These are phyloP conservation scores for Anthracocystis walkeri DNA, from an alignment of 1,284 basidiomycete genomes.

Conservation along the genomic window DNA sequence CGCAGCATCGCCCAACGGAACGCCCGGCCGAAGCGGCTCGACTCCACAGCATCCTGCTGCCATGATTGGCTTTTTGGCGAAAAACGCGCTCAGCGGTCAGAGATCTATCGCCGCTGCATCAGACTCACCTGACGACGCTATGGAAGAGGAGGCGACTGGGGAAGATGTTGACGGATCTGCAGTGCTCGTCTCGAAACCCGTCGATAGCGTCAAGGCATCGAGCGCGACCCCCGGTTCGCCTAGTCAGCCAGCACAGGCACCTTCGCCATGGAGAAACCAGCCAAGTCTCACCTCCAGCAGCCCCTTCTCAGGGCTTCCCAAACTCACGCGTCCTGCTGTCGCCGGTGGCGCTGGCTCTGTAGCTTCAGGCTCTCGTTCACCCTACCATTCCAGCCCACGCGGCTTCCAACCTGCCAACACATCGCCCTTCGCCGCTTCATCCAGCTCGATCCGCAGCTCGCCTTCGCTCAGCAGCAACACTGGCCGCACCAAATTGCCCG, in stretches of 20 bases:
- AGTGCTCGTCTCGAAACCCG: slow-evolving; percentile 23
- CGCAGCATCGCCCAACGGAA: slow-evolving; percentile 15
- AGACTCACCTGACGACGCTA: slow-evolving; percentile 15
- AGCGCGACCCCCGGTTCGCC: slow-evolving; percentile 4
- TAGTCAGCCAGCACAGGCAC: slow-evolving; percentile 2
- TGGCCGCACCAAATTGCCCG: slow-evolving; percentile 18
- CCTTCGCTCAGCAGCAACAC: slow-evolving; percentile 17
- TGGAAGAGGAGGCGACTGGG: slow-evolving; percentile 24
- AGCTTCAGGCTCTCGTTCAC: slow-evolving; percentile 34
- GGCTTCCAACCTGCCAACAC: slow-evolving; percentile 38
- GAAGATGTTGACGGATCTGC: slow-evolving; percentile 33
- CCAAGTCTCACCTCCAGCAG: slow-evolving; percentile 47
- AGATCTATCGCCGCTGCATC: background rate
- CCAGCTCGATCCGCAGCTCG: slow-evolving; percentile 32
- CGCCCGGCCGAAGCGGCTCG: slow-evolving; percentile 16
- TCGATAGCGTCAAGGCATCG: slow-evolving; percentile 7
- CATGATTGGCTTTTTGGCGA: slow-evolving; percentile 52
- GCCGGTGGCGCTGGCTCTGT: slow-evolving; percentile 15
- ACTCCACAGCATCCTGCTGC: slow-evolving; percentile 32
- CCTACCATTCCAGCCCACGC: slow-evolving; percentile 27
- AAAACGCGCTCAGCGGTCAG: slow-evolving; percentile 37
- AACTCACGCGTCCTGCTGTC: slow-evolving; percentile 27
- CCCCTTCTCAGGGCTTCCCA: slow-evolving; percentile 52
- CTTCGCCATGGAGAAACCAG: slow-evolving; percentile 46
- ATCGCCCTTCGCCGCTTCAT: slow-evolving; percentile 29